Evolutionary conservation across 2,329 filamentous ascomycete species (phyloP).

Genomic region (Cladobotryum protrusum): DNA sequence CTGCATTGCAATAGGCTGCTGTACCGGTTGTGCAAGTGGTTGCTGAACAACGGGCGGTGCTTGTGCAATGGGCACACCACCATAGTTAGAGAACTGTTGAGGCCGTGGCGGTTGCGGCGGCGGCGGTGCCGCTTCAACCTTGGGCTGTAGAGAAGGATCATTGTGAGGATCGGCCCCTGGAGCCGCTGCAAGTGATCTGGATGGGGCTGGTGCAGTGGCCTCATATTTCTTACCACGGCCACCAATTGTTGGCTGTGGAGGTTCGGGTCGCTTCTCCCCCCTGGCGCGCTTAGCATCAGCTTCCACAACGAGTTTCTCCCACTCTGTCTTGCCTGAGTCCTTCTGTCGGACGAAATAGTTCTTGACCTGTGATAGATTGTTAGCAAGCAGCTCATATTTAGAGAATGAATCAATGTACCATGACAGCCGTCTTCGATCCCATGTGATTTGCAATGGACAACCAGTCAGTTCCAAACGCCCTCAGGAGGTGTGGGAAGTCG

Average conservation of each 20-base stretch:
- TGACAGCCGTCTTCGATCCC: conserved; percentile 79
- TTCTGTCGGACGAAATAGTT: conserved; percentile 62
- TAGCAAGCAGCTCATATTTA: background rate
- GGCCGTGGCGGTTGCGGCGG: conserved; percentile 23
- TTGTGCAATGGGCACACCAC: conserved; percentile 41
- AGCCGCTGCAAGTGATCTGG: conserved; percentile 42
- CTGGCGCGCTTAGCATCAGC: conserved; percentile 50
- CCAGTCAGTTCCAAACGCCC: conserved; percentile 76
- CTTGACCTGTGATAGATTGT: conserved; percentile 47
- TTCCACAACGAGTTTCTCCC: conserved; percentile 53
- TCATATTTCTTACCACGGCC: conserved; percentile 47
- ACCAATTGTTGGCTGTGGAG: conserved; percentile 49
- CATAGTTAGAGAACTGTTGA: conserved; percentile 38
- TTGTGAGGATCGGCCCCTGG: conserved; percentile 37
- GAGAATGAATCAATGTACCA: conserved; percentile 49
- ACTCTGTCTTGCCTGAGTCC: conserved; percentile 52
- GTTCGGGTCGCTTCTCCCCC: conserved; percentile 54
- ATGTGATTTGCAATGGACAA: conserved; percentile 68
- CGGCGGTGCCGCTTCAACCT: conserved; percentile 35
- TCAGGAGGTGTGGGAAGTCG: conserved; percentile 67
- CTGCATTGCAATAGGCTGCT: conserved; percentile 26
- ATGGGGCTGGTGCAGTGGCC: conserved; percentile 27
- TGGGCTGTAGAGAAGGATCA: conserved; percentile 39
- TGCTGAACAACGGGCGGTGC: conserved; percentile 26
- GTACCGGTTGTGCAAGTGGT: conserved; percentile 19